Conservation (phyloP, 352 stramenopile genomes). For the Phytophthora gonapodyides region DNA sequence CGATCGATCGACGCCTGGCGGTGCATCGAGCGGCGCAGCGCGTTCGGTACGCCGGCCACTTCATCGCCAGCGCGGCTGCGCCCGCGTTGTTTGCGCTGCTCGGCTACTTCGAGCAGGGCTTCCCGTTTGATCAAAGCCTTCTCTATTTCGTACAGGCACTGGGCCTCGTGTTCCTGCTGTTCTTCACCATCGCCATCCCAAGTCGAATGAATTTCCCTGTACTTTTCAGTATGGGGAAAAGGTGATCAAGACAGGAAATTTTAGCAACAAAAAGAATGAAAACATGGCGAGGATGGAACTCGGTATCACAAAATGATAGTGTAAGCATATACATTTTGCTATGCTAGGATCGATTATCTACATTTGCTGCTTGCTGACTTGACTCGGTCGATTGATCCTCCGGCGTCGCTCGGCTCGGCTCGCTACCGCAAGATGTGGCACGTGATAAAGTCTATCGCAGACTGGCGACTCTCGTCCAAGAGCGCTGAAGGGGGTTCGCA, state of each 20-base stretch:
- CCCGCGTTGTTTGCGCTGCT: slow-evolving; percentile 74
- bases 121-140: slow-evolving; percentile 81
- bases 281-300: slow-evolving; percentile 1
- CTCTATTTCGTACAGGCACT: slow-evolving; percentile 78
- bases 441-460: too few relatives aligned
- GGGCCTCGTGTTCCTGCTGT: slow-evolving; percentile 66
- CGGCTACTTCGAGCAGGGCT: slow-evolving; percentile 75
- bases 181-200: slow-evolving; percentile 80
- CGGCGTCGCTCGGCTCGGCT: slow-evolving; percentile 6
- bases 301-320: slow-evolving; percentile 26
- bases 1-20: slow-evolving; percentile 64
- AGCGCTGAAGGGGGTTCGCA: not conserved
- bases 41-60: slow-evolving; percentile 57
- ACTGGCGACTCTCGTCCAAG: not conserved
- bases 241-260: slow-evolving; percentile 38
- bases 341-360: slow-evolving; percentile 44
- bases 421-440: slow-evolving; percentile 4
- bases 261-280: not conserved
- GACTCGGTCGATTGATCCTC: slow-evolving; percentile 21
- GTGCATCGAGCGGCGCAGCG: slow-evolving; percentile 73
- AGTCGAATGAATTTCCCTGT: slow-evolving; percentile 83
- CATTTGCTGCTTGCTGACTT: slow-evolving; percentile 34
- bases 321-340: slow-evolving; percentile 39
- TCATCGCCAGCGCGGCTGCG: slow-evolving; percentile 54
- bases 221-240: slow-evolving; percentile 80